These are phyloP conservation scores for Solanum sitiens DNA, from an alignment of 257 asterid species.

Conservation along the genomic window DNA sequence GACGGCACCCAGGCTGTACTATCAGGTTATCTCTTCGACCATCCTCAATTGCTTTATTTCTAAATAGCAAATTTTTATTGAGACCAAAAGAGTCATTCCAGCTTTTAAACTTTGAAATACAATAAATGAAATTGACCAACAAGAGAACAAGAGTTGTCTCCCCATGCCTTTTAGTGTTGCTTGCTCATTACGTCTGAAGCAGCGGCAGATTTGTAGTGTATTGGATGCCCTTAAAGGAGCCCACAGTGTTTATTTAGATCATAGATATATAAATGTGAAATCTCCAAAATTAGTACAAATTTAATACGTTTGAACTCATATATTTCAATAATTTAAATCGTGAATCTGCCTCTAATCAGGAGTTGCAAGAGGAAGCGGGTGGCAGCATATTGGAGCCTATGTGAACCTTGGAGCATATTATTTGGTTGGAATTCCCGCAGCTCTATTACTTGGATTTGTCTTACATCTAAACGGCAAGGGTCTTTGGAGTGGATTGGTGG, in stretches of 20 bases:
- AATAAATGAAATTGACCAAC: background rate
- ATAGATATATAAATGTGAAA: background rate
- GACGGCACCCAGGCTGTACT: constrained; percentile 55
- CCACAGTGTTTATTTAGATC: background rate
- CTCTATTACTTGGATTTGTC: constrained; percentile 61
- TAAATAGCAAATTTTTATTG: background rate
- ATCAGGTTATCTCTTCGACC: constrained; percentile 15
- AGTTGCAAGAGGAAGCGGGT: constrained; percentile 81
- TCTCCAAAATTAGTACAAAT: background rate
- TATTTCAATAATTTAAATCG: background rate
- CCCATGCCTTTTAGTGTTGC: background rate
- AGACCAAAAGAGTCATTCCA: background rate
- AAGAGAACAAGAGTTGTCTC: background rate
- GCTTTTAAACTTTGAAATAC: background rate
- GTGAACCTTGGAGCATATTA: constrained; percentile 45
- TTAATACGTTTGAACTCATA: background rate
- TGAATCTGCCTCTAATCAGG: constrained; percentile 10
- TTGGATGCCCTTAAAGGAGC: background rate
- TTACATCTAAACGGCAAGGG: constrained; percentile 41
- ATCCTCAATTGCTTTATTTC: background rate
- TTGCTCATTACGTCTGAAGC: constrained; percentile 17
- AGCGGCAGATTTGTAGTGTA: background rate
- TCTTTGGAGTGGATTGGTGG: constrained; percentile 68
- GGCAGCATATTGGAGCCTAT: constrained; percentile 85
- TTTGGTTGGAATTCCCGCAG: constrained; percentile 61